phyloP scores from a whole-genome alignment of 2,329 filamentous ascomycete species.

The Curvularia lunata region DNA sequence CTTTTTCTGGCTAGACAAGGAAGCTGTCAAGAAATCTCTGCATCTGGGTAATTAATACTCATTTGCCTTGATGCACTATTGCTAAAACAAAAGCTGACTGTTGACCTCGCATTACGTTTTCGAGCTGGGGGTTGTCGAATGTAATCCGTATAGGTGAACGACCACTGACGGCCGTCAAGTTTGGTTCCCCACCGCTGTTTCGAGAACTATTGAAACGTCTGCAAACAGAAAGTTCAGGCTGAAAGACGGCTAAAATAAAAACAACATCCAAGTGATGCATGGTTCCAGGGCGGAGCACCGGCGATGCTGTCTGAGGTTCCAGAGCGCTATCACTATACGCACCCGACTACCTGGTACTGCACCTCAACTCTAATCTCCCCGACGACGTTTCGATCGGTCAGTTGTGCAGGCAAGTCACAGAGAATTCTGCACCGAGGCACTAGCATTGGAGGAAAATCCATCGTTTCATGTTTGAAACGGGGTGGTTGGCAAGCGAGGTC shows the following conservation, averaged over 20 bases:
- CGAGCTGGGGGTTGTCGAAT: not conserved
- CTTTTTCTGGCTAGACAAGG: not conserved
- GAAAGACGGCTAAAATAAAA: constrained; percentile 4
- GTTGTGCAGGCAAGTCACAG: constrained; percentile 15
- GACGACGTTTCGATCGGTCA: constrained; percentile 10
- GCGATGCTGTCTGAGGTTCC: not conserved
- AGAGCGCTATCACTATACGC: not conserved
- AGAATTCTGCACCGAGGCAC: constrained; percentile 12
- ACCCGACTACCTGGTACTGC: not conserved
- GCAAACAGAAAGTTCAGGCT: not conserved
- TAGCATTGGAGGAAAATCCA: constrained; percentile 29
- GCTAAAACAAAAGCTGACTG: not conserved
- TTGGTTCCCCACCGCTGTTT: not conserved
- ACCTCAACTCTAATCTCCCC: constrained; percentile 11
- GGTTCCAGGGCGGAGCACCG: not conserved
- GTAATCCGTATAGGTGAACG: not conserved
- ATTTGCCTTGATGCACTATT: not conserved
- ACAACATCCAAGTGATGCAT: not conserved
- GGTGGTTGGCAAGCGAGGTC: constrained; percentile 11
- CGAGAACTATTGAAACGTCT: constrained; percentile 1
- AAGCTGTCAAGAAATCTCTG: not conserved
- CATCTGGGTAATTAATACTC: not conserved
- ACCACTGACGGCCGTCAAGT: not conserved
- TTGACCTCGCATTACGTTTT: not conserved
- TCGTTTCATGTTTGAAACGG: constrained; percentile 33